These are phyloP conservation scores for Nymphaea colorata DNA, from an alignment of 164 flowering plant species.

Conservation along the genomic window DNA sequence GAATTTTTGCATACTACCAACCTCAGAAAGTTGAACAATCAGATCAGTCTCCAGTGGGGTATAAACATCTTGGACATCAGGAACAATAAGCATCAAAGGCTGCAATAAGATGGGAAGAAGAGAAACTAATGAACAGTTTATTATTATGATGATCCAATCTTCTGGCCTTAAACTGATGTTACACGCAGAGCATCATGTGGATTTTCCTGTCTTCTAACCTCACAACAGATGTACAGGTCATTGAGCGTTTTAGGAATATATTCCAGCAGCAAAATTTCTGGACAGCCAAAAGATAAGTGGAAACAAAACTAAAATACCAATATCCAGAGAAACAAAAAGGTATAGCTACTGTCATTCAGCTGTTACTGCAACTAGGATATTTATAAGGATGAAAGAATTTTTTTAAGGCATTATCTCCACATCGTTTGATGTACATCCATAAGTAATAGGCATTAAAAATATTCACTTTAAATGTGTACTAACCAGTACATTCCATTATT, in stretches of 20 bases:
- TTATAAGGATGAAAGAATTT: no score
- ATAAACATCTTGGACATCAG: constrained; percentile 97
- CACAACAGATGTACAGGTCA: background rate
- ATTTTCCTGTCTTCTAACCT: background rate
- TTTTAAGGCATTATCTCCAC: no score
- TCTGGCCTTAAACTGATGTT: background rate
- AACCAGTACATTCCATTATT: no score
- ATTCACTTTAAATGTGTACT: no score
- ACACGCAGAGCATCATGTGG: no score
- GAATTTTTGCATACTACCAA: constrained; percentile 11
- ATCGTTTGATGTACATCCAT: no score
- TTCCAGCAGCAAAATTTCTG: no score
- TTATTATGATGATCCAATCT: background rate
- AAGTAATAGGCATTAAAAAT: no score
- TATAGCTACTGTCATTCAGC: no score
- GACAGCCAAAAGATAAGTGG: no score
- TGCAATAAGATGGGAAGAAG: constrained; percentile 23
- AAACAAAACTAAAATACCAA: background rate
- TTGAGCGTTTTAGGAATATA: background rate
- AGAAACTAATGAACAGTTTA: background rate
- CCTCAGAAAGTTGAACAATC: constrained; percentile 92
- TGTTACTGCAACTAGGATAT: no score
- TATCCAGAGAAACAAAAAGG: background rate
- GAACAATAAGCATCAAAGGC: constrained; percentile 98
- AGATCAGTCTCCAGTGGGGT: constrained; percentile 94